Conservation (phyloP, 2,329 filamentous ascomycete genomes). For the Cytospora mali region DNA sequence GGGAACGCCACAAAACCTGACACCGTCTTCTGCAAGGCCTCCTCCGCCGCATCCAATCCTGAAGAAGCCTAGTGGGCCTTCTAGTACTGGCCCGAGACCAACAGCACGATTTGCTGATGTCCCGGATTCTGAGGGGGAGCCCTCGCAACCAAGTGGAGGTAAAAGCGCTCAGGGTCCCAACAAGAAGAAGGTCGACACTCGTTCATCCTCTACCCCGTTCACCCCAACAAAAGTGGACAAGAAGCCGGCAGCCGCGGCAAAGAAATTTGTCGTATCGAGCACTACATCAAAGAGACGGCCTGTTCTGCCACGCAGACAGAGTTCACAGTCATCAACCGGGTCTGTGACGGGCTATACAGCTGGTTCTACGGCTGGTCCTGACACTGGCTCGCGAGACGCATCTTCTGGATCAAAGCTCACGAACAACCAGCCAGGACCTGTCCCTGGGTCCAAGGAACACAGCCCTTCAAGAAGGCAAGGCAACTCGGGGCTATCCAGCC, state of each 20-base stretch:
- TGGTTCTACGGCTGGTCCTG: background rate
- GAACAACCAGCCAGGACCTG: background rate
- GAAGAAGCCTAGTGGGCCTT: constrained; percentile 60
- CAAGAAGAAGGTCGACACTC: constrained; percentile 29
- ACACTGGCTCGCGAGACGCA: constrained; percentile 39
- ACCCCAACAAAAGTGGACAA: constrained; percentile 38
- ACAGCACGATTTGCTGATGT: constrained; percentile 64
- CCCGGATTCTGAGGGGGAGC: constrained; percentile 50
- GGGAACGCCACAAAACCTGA: constrained; percentile 33
- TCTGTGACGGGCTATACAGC: constrained; percentile 31
- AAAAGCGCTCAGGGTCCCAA: constrained; percentile 31
- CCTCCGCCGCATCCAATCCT: constrained; percentile 59
- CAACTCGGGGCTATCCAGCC: constrained; percentile 18
- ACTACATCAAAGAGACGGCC: constrained; percentile 49
- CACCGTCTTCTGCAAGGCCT: constrained; percentile 49
- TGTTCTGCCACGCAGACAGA: constrained; percentile 48
- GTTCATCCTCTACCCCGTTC: constrained; percentile 30
- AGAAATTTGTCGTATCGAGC: constrained; percentile 49
- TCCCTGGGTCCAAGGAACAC: constrained; percentile 19
- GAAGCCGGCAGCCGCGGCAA: constrained; percentile 31
- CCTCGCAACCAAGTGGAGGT: constrained; percentile 35
- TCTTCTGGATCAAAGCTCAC: constrained; percentile 29
- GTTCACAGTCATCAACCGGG: constrained; percentile 49
- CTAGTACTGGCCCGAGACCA: constrained; percentile 55
- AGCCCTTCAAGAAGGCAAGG: constrained; percentile 13